These are phyloP conservation scores for Eutypa lata DNA, from an alignment of 2,329 filamentous ascomycete species.

Conservation along the genomic window DNA sequence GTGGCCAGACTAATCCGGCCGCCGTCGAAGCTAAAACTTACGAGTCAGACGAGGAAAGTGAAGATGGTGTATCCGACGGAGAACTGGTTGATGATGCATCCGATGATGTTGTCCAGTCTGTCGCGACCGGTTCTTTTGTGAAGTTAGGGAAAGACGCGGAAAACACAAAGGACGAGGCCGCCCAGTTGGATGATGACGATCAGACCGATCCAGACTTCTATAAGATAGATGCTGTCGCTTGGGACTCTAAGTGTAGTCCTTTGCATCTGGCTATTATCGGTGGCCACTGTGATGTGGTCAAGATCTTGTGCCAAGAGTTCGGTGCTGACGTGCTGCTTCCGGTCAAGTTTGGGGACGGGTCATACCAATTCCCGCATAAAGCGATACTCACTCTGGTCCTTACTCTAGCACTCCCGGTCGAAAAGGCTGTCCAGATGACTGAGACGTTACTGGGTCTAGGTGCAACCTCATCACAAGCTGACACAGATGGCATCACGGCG, in stretches of 20 bases:
- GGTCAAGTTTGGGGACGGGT: conserved; percentile 58
- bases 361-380: conserved; percentile 45
- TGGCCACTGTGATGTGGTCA: conserved; percentile 67
- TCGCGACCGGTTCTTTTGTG: conserved; percentile 71
- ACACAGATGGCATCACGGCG: conserved; percentile 60
- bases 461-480: conserved; percentile 70
- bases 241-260: conserved; percentile 72
- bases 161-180: conserved; percentile 35
- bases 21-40: conserved; percentile 13
- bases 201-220: conserved; percentile 74
- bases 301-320: conserved; percentile 66
- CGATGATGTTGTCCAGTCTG: conserved; percentile 48
- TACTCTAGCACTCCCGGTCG: conserved; percentile 60
- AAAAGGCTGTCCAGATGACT: conserved; percentile 64
- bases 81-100: conserved; percentile 47
- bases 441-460: conserved; percentile 65
- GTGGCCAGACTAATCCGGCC: conserved; percentile 11
- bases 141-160: conserved; percentile 55
- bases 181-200: conserved; percentile 50
- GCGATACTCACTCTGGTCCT: conserved; percentile 70
- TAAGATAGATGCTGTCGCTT: conserved; percentile 73
- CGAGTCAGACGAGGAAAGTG: conserved; percentile 23
- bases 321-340: conserved; percentile 76
- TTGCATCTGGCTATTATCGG: conserved; percentile 76
- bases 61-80: conserved; percentile 41